These are phyloP conservation scores for Amniculicola lignicola DNA, from an alignment of 495 filamentous ascomycete species.

Conservation along the genomic window DNA sequence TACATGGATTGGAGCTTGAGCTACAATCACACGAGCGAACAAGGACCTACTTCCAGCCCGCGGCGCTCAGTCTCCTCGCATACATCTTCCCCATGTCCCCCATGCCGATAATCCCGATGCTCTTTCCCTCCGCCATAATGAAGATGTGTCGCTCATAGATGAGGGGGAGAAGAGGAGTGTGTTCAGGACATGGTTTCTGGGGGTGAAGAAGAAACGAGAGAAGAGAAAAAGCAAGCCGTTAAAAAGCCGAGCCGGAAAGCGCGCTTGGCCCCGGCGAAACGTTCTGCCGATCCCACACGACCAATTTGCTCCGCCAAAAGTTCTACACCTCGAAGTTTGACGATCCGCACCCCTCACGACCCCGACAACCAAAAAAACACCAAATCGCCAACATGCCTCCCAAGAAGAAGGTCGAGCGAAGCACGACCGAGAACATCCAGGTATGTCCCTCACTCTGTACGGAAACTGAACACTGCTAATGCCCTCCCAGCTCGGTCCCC, in stretches of 20 bases:
- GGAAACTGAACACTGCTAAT: conserved; percentile 3
- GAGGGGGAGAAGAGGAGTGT: background rate
- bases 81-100: conserved; percentile 99
- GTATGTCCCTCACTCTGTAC: background rate
- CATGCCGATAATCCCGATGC: conserved; percentile 93
- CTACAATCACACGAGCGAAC: conserved; percentile 6
- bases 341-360: conserved; percentile 8
- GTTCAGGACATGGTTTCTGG: conserved; percentile 19
- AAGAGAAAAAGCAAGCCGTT: background rate
- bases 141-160: background rate
- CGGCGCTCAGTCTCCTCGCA: conserved; percentile 75
- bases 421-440: conserved; percentile 91
- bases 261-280: conserved; percentile 19
- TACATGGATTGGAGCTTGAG: background rate
- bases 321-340: background rate
- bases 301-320: background rate
- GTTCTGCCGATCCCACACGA: background rate
- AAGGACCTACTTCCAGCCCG: conserved; percentile 85
- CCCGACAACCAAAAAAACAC: conserved; percentile 5
- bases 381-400: conserved; percentile 48
- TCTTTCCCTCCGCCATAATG: conserved; percentile 30
- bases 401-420: conserved; percentile 74
- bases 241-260: background rate
- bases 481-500: conserved; percentile 67
- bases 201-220: conserved; percentile 1